A percentile compares a stretch with the other conserved stretches of the same genome.
These are phyloP conservation scores for Sclerotinia glacialis DNA, from an alignment of 2,329 filamentous ascomycete genomes.

Conservation along the genomic window DNA sequence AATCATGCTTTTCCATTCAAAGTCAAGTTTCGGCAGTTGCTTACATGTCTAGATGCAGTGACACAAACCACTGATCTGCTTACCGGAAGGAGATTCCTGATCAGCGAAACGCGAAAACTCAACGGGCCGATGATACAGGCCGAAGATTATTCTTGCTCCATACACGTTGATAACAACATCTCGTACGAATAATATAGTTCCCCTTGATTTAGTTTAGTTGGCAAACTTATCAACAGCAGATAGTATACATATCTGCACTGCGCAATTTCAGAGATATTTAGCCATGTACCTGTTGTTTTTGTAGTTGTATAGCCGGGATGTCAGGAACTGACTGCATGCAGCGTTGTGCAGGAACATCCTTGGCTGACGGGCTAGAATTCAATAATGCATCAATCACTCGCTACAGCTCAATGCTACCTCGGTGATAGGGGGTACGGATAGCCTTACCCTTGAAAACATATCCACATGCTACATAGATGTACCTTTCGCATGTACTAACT, in stretches of 20 bases:
- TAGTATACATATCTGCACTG: neutral
- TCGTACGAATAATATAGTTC: neutral
- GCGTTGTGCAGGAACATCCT: neutral
- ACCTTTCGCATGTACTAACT: too few relatives aligned
- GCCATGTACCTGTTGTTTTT: neutral
- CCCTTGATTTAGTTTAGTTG: neutral
- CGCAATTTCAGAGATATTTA: neutral
- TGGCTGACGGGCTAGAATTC: too few relatives aligned
- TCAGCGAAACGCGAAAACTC: neutral
- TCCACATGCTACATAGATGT: too few relatives aligned
- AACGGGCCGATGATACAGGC: conserved; percentile 17
- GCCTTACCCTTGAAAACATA: too few relatives aligned
- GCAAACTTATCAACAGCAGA: neutral
- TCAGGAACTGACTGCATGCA: neutral
- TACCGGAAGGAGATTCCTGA: neutral
- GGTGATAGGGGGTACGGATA: too few relatives aligned
- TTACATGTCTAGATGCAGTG: neutral
- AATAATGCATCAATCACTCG: too few relatives aligned
- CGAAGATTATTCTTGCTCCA: neutral
- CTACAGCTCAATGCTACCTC: too few relatives aligned
- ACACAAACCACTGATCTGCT: neutral
- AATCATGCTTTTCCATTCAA: neutral
- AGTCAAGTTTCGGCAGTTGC: conserved; percentile 10
- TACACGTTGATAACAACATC: neutral
- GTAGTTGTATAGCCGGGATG: neutral